These are phyloP conservation scores for Globisporangium camurandrum DNA, from an alignment of 352 stramenopile species.

Conservation along the genomic window DNA sequence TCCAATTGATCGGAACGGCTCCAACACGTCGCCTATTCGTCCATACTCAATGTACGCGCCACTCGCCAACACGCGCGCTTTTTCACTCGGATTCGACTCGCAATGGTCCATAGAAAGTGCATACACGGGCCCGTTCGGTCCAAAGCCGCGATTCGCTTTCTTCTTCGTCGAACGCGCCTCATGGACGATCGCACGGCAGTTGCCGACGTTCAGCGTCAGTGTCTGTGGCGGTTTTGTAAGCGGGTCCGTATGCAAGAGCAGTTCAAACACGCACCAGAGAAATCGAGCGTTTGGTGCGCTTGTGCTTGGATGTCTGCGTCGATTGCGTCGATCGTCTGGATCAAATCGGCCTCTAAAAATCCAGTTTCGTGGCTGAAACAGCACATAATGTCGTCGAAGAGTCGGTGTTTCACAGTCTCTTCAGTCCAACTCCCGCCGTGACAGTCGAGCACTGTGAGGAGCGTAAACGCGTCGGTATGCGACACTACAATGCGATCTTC, in stretches of 20 bases:
- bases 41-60: constrained; percentile 64
- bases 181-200: constrained; percentile 56
- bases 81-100: constrained; percentile 45
- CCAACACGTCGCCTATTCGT: constrained; percentile 67
- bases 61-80: constrained; percentile 42
- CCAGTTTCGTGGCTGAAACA: constrained; percentile 31
- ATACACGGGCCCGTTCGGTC: constrained; percentile 12
- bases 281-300: constrained; percentile 32
- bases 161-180: constrained; percentile 21
- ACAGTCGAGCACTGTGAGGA: constrained; percentile 70
- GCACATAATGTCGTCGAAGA: constrained; percentile 37
- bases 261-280: constrained; percentile 60
- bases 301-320: constrained; percentile 34
- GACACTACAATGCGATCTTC: constrained; percentile 58
- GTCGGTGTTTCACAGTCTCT: constrained; percentile 41
- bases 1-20: constrained; percentile 78
- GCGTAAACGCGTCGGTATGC: constrained; percentile 41
- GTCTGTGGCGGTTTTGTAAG: constrained; percentile 25
- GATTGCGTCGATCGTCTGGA: constrained; percentile 34
- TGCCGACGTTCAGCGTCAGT: constrained; percentile 66
- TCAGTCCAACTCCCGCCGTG: constrained; percentile 54
- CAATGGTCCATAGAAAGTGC: constrained; percentile 70
- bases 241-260: constrained; percentile 43
- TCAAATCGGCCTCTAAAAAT: constrained; percentile 25
- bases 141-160: constrained; percentile 7